Evolutionary conservation across 768 basidiomycete genomes (phyloP), one percentile per base, ranked within the genome.

Genomic region (Lactarius quietus): DNA sequence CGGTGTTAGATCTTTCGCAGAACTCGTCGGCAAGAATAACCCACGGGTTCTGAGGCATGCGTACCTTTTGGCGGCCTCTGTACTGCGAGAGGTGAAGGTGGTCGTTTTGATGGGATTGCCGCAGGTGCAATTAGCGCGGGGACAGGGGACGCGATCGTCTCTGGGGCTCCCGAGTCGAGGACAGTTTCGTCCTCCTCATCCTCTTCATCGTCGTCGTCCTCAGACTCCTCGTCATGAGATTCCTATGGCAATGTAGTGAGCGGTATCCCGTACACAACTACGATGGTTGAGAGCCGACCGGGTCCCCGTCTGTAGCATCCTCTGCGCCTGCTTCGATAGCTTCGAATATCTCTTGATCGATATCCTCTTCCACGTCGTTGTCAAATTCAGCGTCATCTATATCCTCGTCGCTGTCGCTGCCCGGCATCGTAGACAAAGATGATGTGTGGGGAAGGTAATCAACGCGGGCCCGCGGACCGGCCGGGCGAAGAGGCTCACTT

Each of bases 291-390:
- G 57, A 26, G 31, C 86, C 70, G 74, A 91, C 90, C 74, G 90
- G 90, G 61, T 88, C 88, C 59, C 77, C 86, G 64, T 90, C 89
- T 0, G 86, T 84, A 7, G 78, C 86, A 51, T 89, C 88, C 67
- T 89, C 87, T 65, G 62, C 75, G 62, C 68, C 72, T 69, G 80
- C 76, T 23, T 79, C 80, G 14, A 86, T 80, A 17, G 82, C 84
- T 53, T 84, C 87, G 35, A 88, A 82, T 15, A 83, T 78, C 59
- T 86, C 67, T 36, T 68, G 68, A 35, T 70, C 67, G 20, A 70
- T 65, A 35, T 70, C 69, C 51, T 68, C 67, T 17, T 56, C 69
- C 10, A 48, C 69, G 7, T 70, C 63, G 23, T 68, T 58, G 35
- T 70, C 69, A 28, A 65, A 70, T 31, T 70, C 69, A 1, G 12